Base-by-base conservation (phyloP, 2,329 filamentous ascomycete species). In the Xylariales sp. region DNA sequence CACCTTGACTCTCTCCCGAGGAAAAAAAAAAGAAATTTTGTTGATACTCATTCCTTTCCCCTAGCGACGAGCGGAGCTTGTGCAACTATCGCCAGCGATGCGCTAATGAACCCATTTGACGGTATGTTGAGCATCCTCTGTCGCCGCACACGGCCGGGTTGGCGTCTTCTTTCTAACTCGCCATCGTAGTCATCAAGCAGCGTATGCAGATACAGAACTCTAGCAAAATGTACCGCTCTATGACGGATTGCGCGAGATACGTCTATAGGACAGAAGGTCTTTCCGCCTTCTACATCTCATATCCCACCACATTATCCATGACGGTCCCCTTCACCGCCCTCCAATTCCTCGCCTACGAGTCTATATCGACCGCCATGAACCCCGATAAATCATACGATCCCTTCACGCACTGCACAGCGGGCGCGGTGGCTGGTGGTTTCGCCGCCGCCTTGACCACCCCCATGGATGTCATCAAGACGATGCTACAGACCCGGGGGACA, bases 91-190 rank as follows among this genome's bases (percentile, higher is more conserved):
- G 93, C 95, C 43, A 97, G 94, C 80, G 96, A 99, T 84, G 96
- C 96, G 62, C 89, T 99, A 73, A 99, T 99, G 96, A 99, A 98
- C 78, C 96, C 96, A 28, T 99, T 99, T 79, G 96, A 99, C 83
- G 94, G 94, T 97, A 87, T 76, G 88, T 78, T 65, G 34, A 28
- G 18, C 34, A 39, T 41, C 45, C 59, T 34, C 18, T 16, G 57
- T 46, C 23, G 16, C 41, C n/a, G 30, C 53, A 36, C 28, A 52
- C 12, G 1, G 12, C 5, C 46, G 41, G 32, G 9, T 23, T 56
- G 62, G 45, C 45, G 48, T 36, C 18, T 57, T 12, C 32, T 57
- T 60, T 60, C 69, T 69, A 65, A 71, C 52, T 14, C 53, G 32
- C 14, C 12, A 12, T 41, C 46, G 36, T 76, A 97, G 96, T 99